A percentile compares a stretch with the other conserved stretches of the same genome.
These are phyloP conservation scores for Polychaeton citri DNA, from an alignment of 2,329 filamentous ascomycete genomes.

Conservation along the genomic window DNA sequence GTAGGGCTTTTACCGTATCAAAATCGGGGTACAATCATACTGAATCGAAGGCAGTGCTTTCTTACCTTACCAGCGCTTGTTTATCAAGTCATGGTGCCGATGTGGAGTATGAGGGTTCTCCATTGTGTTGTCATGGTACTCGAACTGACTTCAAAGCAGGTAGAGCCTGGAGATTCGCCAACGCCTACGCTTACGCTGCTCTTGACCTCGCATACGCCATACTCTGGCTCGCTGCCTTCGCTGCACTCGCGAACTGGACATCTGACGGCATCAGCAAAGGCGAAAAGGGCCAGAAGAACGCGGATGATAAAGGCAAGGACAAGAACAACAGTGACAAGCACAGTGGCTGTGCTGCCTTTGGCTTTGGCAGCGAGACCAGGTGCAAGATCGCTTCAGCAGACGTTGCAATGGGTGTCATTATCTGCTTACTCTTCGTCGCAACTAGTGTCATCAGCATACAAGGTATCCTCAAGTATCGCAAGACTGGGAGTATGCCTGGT, in stretches of 20 bases:
- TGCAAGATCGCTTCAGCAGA: slow-evolving; percentile 44
- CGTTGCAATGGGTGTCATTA: slow-evolving; percentile 42
- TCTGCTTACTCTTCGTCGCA: slow-evolving; percentile 42
- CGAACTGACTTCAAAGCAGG: too few species aligned
- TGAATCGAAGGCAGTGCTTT: slow-evolving; percentile 37
- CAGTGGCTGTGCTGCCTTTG: slow-evolving; percentile 41
- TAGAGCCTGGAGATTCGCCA: slow-evolving; percentile 43
- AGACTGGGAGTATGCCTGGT: slow-evolving; percentile 41
- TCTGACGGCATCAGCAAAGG: slow-evolving; percentile 40
- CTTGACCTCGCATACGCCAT: slow-evolving; percentile 42
- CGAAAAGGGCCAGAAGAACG: slow-evolving; percentile 25
- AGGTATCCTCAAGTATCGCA: slow-evolving; percentile 42
- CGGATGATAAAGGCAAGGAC: slow-evolving; percentile 9
- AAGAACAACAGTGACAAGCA: slow-evolving; percentile 13
- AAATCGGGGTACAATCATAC: neutral
- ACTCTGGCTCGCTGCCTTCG: slow-evolving; percentile 47
- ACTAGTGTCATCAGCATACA: slow-evolving; percentile 42
- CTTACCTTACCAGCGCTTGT: slow-evolving; percentile 44
- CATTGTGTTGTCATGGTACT: too few species aligned
- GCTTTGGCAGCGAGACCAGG: slow-evolving; percentile 40
- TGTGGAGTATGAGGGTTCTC: slow-evolving; percentile 36
- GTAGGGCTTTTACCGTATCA: slow-evolving; percentile 24
- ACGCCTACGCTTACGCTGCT: slow-evolving; percentile 45
- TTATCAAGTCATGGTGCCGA: slow-evolving; percentile 47
- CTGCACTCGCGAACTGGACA: slow-evolving; percentile 44